Evolutionary conservation across 1,284 basidiomycete species (phyloP).

Genomic region (Waitea zeae): DNA sequence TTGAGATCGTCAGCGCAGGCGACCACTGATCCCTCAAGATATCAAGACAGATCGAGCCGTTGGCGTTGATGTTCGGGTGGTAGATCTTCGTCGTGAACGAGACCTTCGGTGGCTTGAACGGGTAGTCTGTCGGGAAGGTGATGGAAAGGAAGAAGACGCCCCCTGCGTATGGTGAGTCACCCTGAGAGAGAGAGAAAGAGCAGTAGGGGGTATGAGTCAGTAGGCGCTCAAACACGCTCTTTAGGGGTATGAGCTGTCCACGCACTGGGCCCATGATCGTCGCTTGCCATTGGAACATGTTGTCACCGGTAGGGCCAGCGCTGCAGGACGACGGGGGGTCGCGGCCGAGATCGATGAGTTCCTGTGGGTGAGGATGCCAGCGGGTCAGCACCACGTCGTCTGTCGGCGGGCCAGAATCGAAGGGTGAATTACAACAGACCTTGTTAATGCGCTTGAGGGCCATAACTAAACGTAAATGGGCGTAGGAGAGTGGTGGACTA

Average conservation of each 20-base stretch:
- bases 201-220: slow-evolving; percentile 5
- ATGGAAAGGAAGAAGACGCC: slow-evolving; percentile 96
- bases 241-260: slow-evolving; percentile 11
- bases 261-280: slow-evolving; percentile 95
- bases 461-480: too few relatives aligned
- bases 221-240: slow-evolving; percentile 2
- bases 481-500: too few relatives aligned
- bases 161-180: slow-evolving; percentile 89
- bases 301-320: slow-evolving; percentile 88
- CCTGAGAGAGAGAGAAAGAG: slow-evolving; percentile 26
- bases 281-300: slow-evolving; percentile 97
- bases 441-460: slow-evolving; percentile 99
- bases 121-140: slow-evolving; percentile 89
- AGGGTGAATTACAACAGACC: too few relatives aligned
- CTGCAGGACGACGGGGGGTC: slow-evolving; percentile 97
- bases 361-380: slow-evolving; percentile 44
- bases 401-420: too few relatives aligned
- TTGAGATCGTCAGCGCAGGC: slow-evolving; percentile 95
- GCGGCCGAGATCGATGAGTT: slow-evolving; percentile 92
- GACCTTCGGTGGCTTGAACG: slow-evolving; percentile 99
- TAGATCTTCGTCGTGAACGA: slow-evolving; percentile 98
- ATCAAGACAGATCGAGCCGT: slow-evolving; percentile 97
- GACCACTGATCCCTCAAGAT: slow-evolving; percentile 97
- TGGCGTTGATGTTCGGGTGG: slow-evolving; percentile 95
- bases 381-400: too few relatives aligned